Evolutionary conservation across 345 rosid species (phyloP), one percentile per base, ranked within the genome.

Genomic region (Excoecaria agallocha): DNA sequence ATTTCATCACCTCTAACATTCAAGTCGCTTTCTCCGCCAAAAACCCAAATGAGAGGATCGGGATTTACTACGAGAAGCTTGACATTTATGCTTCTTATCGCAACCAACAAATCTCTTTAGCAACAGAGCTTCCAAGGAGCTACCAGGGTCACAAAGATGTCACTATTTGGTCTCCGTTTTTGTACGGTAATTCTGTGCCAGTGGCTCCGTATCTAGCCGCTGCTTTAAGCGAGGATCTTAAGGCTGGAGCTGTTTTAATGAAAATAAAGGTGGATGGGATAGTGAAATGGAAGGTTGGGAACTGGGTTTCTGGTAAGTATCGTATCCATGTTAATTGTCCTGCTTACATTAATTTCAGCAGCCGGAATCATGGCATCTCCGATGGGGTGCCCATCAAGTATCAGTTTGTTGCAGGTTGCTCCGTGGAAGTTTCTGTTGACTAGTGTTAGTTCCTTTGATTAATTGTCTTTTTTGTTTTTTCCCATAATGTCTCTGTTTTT

Each of bases 211-310:
- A 51, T 71, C 66, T 87, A 17, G 77, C 79, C 17, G 70, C 67
- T 0, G 76, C 88, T 10, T 37, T 94, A 79, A 22, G 50, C 15
- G 84, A 90, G 79, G 98, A 94, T 75, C 66, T 78, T 64, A 77
- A 55, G 51, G 83, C 90, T 3, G 98, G 94, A 45, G 70, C 73
- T 72, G 76, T 92, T 58, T 76, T 94, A 52, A 22, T 92, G 20
- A 78, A 85, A 38, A 61, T 94, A 50, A 90, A 85, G 82, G 75
- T 88, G 35, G 82, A 84, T 0, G 97, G 96, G 24, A 73, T 57
- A 30, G 67, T 90, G 49, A 88, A 74, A 76, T 94, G 91, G 93
- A 91, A 86, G 66, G 93, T 91, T 8, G 98, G 98, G 3, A 77
- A 96, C 6, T 90, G 91, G 92, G 67, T 88, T 39, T 90, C 97